These are phyloP conservation scores for Begonia fuchsioides DNA, from an alignment of 306 rosid genomes.

Conservation along the genomic window DNA sequence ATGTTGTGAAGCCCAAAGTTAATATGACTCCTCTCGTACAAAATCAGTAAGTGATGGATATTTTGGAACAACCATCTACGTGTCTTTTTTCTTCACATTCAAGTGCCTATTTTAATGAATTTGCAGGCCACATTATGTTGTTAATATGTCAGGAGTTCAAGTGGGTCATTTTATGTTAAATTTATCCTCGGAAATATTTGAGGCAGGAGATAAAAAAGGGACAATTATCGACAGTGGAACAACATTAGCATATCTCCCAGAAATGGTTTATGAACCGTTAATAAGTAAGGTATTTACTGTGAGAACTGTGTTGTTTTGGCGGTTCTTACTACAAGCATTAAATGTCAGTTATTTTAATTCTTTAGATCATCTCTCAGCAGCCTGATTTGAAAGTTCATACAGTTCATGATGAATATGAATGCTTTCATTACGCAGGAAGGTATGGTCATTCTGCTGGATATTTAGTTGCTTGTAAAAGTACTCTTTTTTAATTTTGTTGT, in stretches of 20 bases:
- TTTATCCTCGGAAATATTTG: slow-evolving; percentile 45
- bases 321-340: background rate
- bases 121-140: slow-evolving; percentile 82
- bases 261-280: slow-evolving; percentile 61
- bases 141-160: slow-evolving; percentile 87
- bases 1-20: slow-evolving; percentile 89
- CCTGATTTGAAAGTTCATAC: slow-evolving; percentile 58
- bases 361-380: slow-evolving; percentile 66
- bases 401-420: slow-evolving; percentile 74
- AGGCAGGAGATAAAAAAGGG: slow-evolving; percentile 56
- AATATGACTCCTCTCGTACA: slow-evolving; percentile 78
- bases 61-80: background rate
- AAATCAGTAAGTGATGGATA: slow-evolving; percentile 63
- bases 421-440: slow-evolving; percentile 82
- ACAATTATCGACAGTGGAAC: slow-evolving; percentile 96
- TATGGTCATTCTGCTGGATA: slow-evolving; percentile 19
- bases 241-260: slow-evolving; percentile 98
- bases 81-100: background rate
- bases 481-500: background rate
- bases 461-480: background rate
- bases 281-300: slow-evolving; percentile 40
- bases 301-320: slow-evolving; percentile 2
- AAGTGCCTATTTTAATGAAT: slow-evolving; percentile 4
- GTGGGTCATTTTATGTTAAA: slow-evolving; percentile 50
- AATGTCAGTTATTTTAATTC: slow-evolving; percentile 1